Percentiles rank a stretch among this genome's conserved stretches.
Conservation (phyloP, 768 basidiomycete species). For the Boletellus sp. region DNA sequence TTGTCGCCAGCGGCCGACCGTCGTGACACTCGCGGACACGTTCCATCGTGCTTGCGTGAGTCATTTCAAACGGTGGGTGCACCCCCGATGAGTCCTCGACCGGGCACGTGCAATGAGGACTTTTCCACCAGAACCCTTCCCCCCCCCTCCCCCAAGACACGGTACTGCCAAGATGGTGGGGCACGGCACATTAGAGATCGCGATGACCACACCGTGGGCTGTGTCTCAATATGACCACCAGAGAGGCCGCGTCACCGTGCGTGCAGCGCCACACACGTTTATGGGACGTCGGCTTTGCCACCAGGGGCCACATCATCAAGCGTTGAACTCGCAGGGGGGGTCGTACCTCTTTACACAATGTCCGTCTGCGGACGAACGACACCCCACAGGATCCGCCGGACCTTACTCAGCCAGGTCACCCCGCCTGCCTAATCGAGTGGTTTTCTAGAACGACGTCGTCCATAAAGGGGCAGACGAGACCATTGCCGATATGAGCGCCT, state of each 20-base stretch:
- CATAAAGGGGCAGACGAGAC: not conserved
- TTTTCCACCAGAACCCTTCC: not conserved
- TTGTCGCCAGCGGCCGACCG: conserved; percentile 5
- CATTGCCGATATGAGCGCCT: too few relatives aligned
- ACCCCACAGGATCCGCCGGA: too few relatives aligned
- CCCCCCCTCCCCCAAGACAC: not conserved
- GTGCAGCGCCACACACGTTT: not conserved
- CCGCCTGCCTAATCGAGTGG: not conserved
- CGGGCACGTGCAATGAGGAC: not conserved
- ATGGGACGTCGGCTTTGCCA: too few relatives aligned
- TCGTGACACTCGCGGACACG: not conserved
- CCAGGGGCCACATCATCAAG: too few relatives aligned
- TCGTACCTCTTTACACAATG: too few relatives aligned
- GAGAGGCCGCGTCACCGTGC: not conserved
- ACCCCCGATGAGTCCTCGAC: not conserved
- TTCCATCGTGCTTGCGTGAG: not conserved
- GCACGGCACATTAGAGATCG: not conserved
- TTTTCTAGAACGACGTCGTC: conserved; percentile 1
- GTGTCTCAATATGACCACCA: not conserved
- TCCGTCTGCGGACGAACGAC: too few relatives aligned
- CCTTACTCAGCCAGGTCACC: too few relatives aligned
- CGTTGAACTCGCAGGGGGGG: too few relatives aligned
- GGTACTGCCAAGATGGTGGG: conserved; percentile 8
- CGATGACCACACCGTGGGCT: not conserved
- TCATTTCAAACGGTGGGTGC: not conserved